phyloP scores from a whole-genome alignment of 2,329 filamentous ascomycete species.

The Simplicillium aogashimaense region DNA sequence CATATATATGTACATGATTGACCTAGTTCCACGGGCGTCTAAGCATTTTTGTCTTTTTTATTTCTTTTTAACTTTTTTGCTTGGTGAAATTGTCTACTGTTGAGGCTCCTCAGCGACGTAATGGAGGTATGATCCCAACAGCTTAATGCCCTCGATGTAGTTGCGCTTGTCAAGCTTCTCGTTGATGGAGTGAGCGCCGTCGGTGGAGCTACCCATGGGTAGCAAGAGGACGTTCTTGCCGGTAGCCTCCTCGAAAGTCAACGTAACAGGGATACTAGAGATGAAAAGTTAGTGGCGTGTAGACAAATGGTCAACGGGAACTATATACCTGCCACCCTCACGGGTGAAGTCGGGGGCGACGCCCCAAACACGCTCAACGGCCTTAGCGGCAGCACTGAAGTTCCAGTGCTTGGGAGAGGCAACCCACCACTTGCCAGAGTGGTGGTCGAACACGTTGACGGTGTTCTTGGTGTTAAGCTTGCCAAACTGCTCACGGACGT shows the following conservation, averaged over 20 bases:
- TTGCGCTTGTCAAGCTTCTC: slow-evolving; percentile 96
- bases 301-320: slow-evolving; percentile 13
- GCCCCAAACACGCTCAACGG: slow-evolving; percentile 90
- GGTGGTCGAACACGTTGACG: slow-evolving; percentile 69
- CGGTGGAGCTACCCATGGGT: slow-evolving; percentile 95
- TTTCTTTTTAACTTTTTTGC: slow-evolving; percentile 34
- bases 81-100: slow-evolving; percentile 45
- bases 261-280: slow-evolving; percentile 79
- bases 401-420: slow-evolving; percentile 98
- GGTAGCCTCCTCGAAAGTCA: slow-evolving; percentile 95
- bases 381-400: slow-evolving; percentile 88
- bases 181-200: slow-evolving; percentile 95
- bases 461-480: slow-evolving; percentile 90
- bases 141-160: slow-evolving; percentile 96
- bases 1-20: slow-evolving; percentile 5
- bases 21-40: not conserved
- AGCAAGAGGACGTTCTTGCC: slow-evolving; percentile 94
- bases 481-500: slow-evolving; percentile 75
- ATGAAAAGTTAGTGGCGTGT: slow-evolving; percentile 8
- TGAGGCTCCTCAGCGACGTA: slow-evolving; percentile 86
- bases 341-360: slow-evolving; percentile 91
- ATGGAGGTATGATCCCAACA: slow-evolving; percentile 89
- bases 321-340: slow-evolving; percentile 71
- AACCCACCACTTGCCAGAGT: slow-evolving; percentile 98
- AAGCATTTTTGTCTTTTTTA: slow-evolving; percentile 1